Base-by-base conservation (phyloP, 208 protist species). In the Trichomonas vaginalis region DNA sequence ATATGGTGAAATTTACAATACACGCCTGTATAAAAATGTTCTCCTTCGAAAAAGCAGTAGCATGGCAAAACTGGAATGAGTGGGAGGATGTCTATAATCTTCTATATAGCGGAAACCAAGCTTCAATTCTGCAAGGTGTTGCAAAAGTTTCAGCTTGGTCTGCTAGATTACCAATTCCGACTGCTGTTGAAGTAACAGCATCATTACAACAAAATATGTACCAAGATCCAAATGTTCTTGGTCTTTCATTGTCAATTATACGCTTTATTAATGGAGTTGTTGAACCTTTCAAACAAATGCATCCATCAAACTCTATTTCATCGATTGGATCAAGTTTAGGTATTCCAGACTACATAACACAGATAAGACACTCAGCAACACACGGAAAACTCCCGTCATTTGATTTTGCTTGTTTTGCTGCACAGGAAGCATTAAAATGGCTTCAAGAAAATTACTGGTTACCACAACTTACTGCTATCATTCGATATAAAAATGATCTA, bases 101-200 rank as follows among this genome's bases (percentile, higher is more conserved):
- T 3, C 27, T 92, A 10, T 92, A 92, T 15, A 92, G 86, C 45
- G 46, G 46, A 17, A 32, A 92, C 37, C 6, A 35, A 9, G 9
- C 42, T 14, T 42, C 42, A 27, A 92, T 92, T 35, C 17, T 51
- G 46, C 35, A 27, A 27, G 86, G 86, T 12, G 42, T 42, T 32
- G 37, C 23, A 35, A 48, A 45, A 39, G 86, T 92, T n/a, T 51
- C 45, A 49, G 40, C 86, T 39, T 92, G 86, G 86, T 14, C 17
- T n/a, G 21, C 45, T 27, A 92, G 46, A 39, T 23, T 48, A 32
- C 12, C 9, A 21, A 35, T 92, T 42, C 86, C 86, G 8, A 92
- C 45, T 14, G 86, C 86, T 92, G 27, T 92, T 92, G 86, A 92
- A 92, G 86, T 92, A 51, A 92, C 86, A 92, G 86, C 86, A 35